Evolutionary conservation across 345 rosid species (phyloP), one percentile per base, ranked within the genome.

Genomic region (Aegle marmelos): DNA sequence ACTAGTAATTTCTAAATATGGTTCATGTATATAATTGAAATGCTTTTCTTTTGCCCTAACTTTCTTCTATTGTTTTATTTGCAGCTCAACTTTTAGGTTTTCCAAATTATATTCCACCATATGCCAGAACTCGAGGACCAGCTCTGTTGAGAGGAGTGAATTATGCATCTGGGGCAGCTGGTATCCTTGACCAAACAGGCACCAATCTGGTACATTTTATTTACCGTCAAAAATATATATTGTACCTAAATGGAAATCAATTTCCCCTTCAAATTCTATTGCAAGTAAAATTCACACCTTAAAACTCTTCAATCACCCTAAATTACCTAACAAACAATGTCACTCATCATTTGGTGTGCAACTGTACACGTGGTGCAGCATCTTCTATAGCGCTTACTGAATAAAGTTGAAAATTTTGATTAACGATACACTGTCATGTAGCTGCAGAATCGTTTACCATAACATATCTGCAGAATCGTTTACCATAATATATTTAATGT

Each of bases 121-220:
- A 87, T 73, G 83, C 91, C 14, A 88, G 92, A 74, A 79, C 91
- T 56, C 84, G 92, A 25, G 97, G 98, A 1, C 81, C 83, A 58
- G 78, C 82, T 25, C 0, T 93, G 31, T 79, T 91, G 28, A 72
- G 83, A 41, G 98, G 99, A 60, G 91, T 82, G 33, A 95, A 93
- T 70, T 95, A 82, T 39, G 99, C 99, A 61, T 95, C 99, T 4
- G 99, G 95, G 22, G 99, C 96, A 50, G 86, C 98, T 5, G 99
- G 99, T 31, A 95, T 95, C 50, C 88, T 95, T 73, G 96, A 91
- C 50, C 97, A 93, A 78, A 95, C 99, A 0, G 99, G 99, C 54
- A 85, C 82, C 48, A 95, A 93, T 82, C 85, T 95, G 91, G 98
- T 93, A 87, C 57, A 4, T 53, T 17, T 53, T 53, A 2, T 53